Evolutionary conservation across 148 eudicot genomes (phyloP).

Genomic region (Rhododendron ferrugineum): DNA sequence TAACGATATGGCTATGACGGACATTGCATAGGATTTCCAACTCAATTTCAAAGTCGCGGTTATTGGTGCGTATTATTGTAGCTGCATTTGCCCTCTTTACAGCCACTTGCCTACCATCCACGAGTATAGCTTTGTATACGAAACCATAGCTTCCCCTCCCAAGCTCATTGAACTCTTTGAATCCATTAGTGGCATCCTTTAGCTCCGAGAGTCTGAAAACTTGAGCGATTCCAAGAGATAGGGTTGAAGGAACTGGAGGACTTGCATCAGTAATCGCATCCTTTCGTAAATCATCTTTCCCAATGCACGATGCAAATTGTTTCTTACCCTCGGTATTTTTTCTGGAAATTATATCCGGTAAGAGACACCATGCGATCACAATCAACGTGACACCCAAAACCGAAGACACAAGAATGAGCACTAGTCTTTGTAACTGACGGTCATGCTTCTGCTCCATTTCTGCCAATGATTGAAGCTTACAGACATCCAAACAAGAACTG

Average conservation of each 20-base stretch:
- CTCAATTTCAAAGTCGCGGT: slow-evolving; percentile 75
- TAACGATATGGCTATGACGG: slow-evolving; percentile 75
- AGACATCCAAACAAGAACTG: slow-evolving; percentile 72
- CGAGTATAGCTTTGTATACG: slow-evolving; percentile 77
- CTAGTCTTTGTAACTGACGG: slow-evolving; percentile 43
- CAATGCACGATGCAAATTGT: slow-evolving; percentile 59
- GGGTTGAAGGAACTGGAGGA: slow-evolving; percentile 32
- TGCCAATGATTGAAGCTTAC: slow-evolving; percentile 43
- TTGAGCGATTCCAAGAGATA: slow-evolving; percentile 74
- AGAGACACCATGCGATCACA: slow-evolving; percentile 58
- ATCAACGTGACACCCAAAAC: slow-evolving; percentile 55
- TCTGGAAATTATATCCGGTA: slow-evolving; percentile 42
- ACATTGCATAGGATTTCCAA: slow-evolving; percentile 79
- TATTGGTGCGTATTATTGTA: slow-evolving; percentile 83
- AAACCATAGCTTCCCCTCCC: slow-evolving; percentile 97
- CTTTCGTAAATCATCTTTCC: slow-evolving; percentile 40
- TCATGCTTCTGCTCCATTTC: slow-evolving; percentile 37
- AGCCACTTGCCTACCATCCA: slow-evolving; percentile 85
- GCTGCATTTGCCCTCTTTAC: slow-evolving; percentile 96
- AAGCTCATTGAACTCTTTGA: slow-evolving; percentile 96
- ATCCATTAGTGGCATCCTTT: slow-evolving; percentile 93
- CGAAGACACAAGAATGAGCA: slow-evolving; percentile 61
- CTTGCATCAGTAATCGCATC: slow-evolving; percentile 33
- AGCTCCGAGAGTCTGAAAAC: slow-evolving; percentile 79
- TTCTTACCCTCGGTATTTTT: slow-evolving; percentile 45